These are phyloP conservation scores for Trichoderma virens DNA, from an alignment of 495 filamentous ascomycete genomes.

Conservation along the genomic window DNA sequence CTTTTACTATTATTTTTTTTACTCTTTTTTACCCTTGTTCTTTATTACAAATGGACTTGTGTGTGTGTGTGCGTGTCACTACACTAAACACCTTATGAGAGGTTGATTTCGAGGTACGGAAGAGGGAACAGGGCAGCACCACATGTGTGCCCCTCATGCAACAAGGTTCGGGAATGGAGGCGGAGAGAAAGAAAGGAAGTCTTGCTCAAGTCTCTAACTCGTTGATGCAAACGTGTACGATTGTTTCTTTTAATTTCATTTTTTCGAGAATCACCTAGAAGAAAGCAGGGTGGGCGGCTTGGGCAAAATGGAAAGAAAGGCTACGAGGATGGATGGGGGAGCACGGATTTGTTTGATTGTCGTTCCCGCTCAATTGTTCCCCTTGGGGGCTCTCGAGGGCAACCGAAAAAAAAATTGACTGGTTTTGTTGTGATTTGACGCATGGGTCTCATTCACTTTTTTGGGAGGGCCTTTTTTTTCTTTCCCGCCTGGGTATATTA, in stretches of 20 bases:
- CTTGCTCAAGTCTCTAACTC: constrained; percentile 4
- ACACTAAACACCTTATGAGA: not conserved
- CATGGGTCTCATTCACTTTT: constrained; percentile 8
- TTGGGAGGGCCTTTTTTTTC: constrained; percentile 1
- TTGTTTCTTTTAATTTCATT: constrained; percentile 3
- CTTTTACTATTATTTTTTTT: not conserved
- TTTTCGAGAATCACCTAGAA: constrained; percentile 8
- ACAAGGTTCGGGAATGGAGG: not conserved
- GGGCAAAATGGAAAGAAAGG: constrained; percentile 8
- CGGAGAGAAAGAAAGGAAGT: not conserved
- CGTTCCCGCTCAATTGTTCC: constrained; percentile 3
- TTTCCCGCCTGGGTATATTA: not conserved
- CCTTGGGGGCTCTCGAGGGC: not conserved
- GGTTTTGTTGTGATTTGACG: constrained; percentile 7
- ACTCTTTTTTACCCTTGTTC: not conserved
- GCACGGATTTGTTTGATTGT: constrained; percentile 2
- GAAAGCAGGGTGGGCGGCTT: constrained; percentile 7
- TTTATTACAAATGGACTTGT: not conserved
- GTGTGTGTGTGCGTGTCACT: not conserved
- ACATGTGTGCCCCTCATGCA: not conserved
- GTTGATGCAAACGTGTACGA: constrained; percentile 8
- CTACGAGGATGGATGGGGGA: constrained; percentile 4
- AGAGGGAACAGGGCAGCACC: not conserved
- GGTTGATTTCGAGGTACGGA: not conserved
- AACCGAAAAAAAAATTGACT: constrained; percentile 5